Conservation (phyloP, 257 asterid genomes). For the Solanum clarkiae region DNA sequence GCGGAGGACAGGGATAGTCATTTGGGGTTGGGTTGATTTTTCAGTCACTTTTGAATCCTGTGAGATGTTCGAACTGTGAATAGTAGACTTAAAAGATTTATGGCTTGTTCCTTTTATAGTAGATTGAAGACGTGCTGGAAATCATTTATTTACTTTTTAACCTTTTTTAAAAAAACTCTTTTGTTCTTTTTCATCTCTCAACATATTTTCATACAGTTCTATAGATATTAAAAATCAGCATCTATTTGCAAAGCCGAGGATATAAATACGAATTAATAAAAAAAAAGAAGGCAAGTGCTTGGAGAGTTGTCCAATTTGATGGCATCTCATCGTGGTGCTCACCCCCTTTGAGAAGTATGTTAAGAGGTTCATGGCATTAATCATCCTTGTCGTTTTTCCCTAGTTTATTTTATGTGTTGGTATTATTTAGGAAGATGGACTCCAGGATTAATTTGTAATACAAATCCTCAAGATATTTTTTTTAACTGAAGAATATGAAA, state of each 20-base stretch:
- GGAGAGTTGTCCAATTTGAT: background rate
- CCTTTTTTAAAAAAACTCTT: background rate
- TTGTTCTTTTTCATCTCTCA: background rate
- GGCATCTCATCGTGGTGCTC: background rate
- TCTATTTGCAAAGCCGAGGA: background rate
- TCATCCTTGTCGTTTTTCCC: background rate
- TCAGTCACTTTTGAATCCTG: background rate
- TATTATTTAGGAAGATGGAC: background rate
- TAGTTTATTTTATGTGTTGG: background rate
- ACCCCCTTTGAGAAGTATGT: background rate
- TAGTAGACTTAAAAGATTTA: background rate
- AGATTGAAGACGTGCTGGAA: background rate
- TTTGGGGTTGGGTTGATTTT: background rate
- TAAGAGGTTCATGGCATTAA: background rate
- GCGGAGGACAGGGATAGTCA: background rate
- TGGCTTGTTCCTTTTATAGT: background rate
- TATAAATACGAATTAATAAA: background rate
- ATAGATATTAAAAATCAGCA: background rate
- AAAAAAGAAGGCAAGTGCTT: background rate
- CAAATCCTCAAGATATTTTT: background rate
- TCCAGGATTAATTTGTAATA: background rate
- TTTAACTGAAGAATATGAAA: background rate
- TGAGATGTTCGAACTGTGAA: background rate
- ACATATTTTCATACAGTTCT: background rate
- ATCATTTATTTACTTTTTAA: background rate